These are phyloP conservation scores for Isabelozyma rhagii DNA, from an alignment of 805 yeast genomes.

Conservation along the genomic window DNA sequence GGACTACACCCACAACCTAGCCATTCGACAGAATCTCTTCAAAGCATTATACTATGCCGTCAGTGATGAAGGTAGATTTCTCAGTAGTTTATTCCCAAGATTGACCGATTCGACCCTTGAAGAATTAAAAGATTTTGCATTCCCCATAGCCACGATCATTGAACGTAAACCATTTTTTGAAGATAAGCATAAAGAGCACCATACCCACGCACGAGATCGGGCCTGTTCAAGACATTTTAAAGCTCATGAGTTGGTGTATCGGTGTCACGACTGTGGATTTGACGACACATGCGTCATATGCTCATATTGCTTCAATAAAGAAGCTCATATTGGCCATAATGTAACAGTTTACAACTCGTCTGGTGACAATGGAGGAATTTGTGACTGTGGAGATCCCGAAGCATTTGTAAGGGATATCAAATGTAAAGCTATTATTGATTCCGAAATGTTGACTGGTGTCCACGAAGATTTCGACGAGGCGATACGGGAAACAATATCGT, in stretches of 20 bases:
- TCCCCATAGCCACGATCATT: slow-evolving; percentile 5
- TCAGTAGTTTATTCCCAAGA: slow-evolving; percentile 32
- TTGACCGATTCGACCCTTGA: slow-evolving; percentile 14
- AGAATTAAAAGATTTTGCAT: slow-evolving; percentile 7
- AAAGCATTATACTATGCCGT: slow-evolving; percentile 29
- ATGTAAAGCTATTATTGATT: slow-evolving; percentile 35
- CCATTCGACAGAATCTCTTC: slow-evolving; percentile 17
- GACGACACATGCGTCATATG: slow-evolving; percentile 81
- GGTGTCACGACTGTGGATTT: slow-evolving; percentile 73
- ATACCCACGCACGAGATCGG: slow-evolving; percentile 52
- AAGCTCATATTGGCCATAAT: slow-evolving; percentile 66
- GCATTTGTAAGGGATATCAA: slow-evolving; percentile 56
- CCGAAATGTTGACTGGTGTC: slow-evolving; percentile 1
- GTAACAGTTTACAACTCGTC: slow-evolving; percentile 51
- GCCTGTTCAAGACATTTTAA: slow-evolving; percentile 67
- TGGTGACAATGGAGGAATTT: slow-evolving; percentile 53
- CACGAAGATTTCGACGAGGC: slow-evolving; percentile 12
- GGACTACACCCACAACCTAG: slow-evolving; percentile 8
- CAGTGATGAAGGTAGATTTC: slow-evolving; percentile 36
- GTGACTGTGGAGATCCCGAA: slow-evolving; percentile 71
- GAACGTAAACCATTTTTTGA: slow-evolving; percentile 12
- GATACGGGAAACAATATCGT: slow-evolving; percentile 25
- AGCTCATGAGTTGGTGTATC: slow-evolving; percentile 62
- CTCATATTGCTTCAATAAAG: slow-evolving; percentile 64
- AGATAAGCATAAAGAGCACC: slow-evolving; percentile 5